Base-by-base conservation (phyloP, 2,329 filamentous ascomycete genomes). In the Stagonosporopsis rhizophila region DNA sequence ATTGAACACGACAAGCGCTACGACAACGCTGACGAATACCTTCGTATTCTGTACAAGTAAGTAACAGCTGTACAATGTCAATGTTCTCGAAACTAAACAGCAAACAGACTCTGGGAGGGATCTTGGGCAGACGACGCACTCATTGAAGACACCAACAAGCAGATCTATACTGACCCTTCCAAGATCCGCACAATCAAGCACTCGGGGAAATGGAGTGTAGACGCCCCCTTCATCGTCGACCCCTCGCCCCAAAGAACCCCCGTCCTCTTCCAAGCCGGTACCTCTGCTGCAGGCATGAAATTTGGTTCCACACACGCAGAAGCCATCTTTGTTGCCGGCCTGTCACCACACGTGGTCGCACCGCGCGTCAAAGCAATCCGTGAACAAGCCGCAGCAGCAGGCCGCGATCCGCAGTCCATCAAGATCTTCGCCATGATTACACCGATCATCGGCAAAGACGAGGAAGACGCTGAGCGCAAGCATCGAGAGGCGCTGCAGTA, bases 261-360 rank as follows among this genome's bases (percentile, higher is more conserved):
- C 0, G 78, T 90, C 0, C 81, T 90, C 3, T 79, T 90, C 6
- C 88, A 90, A 70, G 88, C 88, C 0, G 88, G 88, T 0, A 88
- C 87, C 0, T 88, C 85, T 0, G 81, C 80, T 37, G 81, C 86
- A 0, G 87, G 87, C 2, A 87, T 87, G 70, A 75, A 77, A 0
- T 90, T 90, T 64, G 87, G 86, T 0, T 85, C 87, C 0, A 84
- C 86, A 59, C 86, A 90, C 67, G 88, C 88, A 1, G 88, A 90
- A 66, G 87, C 82, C 4, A 86, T 90, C 51, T 90, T 90, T 62
- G 82, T 89, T 0, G 85, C 83, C 0, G 85, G 85, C 0, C 86
- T 89, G 67, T 82, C 82, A 1, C 85, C 88, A 0, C 77, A 79
- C 1, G 82, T 86, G 0, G 83, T 87, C 22, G 81, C 82, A 2